Evolutionary conservation across 2,329 filamentous ascomycete genomes (phyloP), one percentile per base, ranked within the genome.

Genomic region (Epichloe scottii): DNA sequence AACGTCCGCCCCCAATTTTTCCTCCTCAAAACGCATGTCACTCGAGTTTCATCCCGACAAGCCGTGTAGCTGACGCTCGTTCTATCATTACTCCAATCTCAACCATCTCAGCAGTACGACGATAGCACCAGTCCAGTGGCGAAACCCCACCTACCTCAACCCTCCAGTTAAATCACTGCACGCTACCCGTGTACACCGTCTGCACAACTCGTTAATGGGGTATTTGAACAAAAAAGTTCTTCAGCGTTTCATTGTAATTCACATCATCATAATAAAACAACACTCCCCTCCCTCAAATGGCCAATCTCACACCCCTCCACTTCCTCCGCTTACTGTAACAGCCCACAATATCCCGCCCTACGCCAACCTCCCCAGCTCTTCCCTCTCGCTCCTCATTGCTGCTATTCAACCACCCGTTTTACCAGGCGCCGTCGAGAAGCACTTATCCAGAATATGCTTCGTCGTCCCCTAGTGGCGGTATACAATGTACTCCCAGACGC

Each of bases 291-390:
- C 11, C 48, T 23, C 17, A 37, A 17, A 41, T 34, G 15, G n/a
- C 41, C 34, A 14, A 40, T 33, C 30, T n/a, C 40, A 39, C 51
- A 8, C 33, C 48, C 17, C 65, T 79, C 15, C 65, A 70, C 34
- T 66, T 75, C 3, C 71, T 87, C 51, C 67, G 67, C 33, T 68
- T 85, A n/a, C n/a, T n/a, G n/a, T n/a, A n/a, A 77, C 77, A 38
- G 71, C 68, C 17, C 74, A 82, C 61, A 68, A 73, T 26, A 85
- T 87, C 53, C 76, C 80, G 4, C 66, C 74, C 12, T 74, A 81
- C 63, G 62, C 65, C 26, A 66, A 71, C 5, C 71, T 80, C 37
- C 82, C 84, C 19, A 87, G 87, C 62, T 84, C 81, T 39, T 78
- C 77, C 5, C 73, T 84, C 50, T 77, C 81, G 55, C 82, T 82